Base-by-base conservation (phyloP, 305 asterid species). In the Andrographis paniculata region DNA sequence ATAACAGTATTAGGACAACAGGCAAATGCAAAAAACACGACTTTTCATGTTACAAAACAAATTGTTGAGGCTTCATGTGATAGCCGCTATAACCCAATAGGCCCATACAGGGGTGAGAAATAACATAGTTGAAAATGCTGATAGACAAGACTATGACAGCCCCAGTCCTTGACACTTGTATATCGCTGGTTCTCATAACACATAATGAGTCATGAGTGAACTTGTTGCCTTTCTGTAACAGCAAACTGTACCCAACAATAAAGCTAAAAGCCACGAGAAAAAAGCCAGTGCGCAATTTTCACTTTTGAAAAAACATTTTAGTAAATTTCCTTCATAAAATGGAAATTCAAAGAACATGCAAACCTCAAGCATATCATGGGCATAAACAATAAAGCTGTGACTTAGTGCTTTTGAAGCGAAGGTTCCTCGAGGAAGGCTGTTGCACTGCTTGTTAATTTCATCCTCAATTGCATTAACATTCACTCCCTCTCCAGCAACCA, bases 311-410 rank as follows among this genome's bases (percentile, higher is more conserved):
- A 44, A 21, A 48, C 10, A 35, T 10, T 6, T 20, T 43, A 20
- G 38, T 17, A n/a, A 20, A 21, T 27, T 41, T 44, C 54, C 17
- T 17, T 17, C 11, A 47, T 16, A 27, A 48, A 45, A 27, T 19
- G 23, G 42, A 54, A 43, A 49, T 33, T 19, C 9, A 55, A 55
- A 19, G 44, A 50, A 27, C 51, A 52, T 52, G 43, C 79, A 30
- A 55, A 84, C 97, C 95, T 88, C 97, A 42, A 75, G 59, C 93
- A 84, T 79, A 64, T 88, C 91, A 12, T 72, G 81, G 33, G 98
- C 94, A 58, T 78, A 67, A 61, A 82, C 91, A 48, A 74, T 71
- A 61, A 85, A 85, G 74, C 98, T 89, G 76, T 89, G 95, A 64
- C 78, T 61, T 40, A 82, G 79, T 52, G 98, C 98, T 76, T 71